Percentiles rank a stretch among this genome's conserved stretches.
Evolutionary conservation across 2,329 filamentous ascomycete species (phyloP).

Genomic region (Aureobasidium sp.): DNA sequence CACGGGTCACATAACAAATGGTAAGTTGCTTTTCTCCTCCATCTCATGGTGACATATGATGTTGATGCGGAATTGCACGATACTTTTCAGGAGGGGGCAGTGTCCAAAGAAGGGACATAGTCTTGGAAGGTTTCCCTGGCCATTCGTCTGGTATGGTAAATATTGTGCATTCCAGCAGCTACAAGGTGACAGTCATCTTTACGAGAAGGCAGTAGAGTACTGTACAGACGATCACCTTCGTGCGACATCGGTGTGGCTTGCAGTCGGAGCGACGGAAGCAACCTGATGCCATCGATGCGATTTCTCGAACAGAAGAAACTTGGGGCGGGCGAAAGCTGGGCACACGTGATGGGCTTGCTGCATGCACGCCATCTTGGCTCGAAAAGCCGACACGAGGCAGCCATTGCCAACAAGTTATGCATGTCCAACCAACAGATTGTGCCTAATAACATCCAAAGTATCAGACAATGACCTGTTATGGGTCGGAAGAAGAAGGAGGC

Average conservation of each 20-base stretch:
- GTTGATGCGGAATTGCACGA: no score
- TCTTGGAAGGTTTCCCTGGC: neutral
- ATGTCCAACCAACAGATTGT: conserved; percentile 4
- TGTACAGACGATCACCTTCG: neutral
- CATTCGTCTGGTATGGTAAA: neutral
- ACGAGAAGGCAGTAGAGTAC: neutral
- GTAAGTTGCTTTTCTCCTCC: neutral
- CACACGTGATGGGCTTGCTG: neutral
- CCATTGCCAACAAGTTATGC: conserved; percentile 11
- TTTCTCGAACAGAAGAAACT: neutral
- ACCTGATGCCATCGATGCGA: neutral
- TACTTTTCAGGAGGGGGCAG: no score
- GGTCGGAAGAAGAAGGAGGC: conserved; percentile 10
- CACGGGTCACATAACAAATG: neutral
- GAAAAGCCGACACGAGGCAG: neutral
- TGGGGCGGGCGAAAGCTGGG: neutral
- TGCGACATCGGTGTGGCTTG: conserved; percentile 13
- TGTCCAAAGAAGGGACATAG: neutral
- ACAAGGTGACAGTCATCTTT: neutral
- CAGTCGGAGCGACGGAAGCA: neutral
- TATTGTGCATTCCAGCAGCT: neutral
- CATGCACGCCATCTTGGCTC: neutral
- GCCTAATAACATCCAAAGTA: neutral
- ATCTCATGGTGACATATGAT: no score
- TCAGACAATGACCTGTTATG: conserved; percentile 9